phyloP scores from a whole-genome alignment of 495 filamentous ascomycete genomes.

The Aspergillus ellipticus region DNA sequence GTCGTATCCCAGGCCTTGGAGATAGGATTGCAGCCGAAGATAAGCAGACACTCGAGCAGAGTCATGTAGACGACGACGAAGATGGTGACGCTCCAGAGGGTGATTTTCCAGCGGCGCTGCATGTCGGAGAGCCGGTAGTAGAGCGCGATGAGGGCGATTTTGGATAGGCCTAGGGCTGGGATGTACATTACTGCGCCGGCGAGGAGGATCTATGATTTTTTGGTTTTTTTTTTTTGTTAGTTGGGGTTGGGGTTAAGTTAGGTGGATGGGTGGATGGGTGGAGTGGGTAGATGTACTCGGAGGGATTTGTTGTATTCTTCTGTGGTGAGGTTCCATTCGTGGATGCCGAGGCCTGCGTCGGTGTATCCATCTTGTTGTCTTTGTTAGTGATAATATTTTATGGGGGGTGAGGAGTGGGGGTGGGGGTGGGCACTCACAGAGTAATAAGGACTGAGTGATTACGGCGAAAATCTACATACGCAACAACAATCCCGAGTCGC shows the following conservation, averaged over 20 bases:
- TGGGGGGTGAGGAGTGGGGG: neutral
- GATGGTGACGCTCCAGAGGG: neutral
- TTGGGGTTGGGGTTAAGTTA: neutral
- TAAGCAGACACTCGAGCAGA: neutral
- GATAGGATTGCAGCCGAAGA: neutral
- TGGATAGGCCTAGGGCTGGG: slow-evolving; percentile 3
- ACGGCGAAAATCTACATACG: neutral
- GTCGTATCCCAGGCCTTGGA: neutral
- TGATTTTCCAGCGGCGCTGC: neutral
- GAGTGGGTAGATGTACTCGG: neutral
- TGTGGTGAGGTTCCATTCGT: neutral
- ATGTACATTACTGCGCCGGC: slow-evolving; percentile 1
- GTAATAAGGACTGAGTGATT: neutral
- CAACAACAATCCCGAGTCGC: neutral
- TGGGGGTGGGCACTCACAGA: neutral
- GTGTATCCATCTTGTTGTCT: slow-evolving; percentile 2
- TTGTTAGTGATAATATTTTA: too few relatives aligned
- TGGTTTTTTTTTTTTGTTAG: neutral
- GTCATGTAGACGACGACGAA: neutral
- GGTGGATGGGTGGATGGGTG: neutral
- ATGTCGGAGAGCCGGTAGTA: slow-evolving; percentile 4
- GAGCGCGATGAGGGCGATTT: slow-evolving; percentile 1
- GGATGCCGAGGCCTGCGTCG: neutral
- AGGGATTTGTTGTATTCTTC: neutral
- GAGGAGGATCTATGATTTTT: neutral